These are phyloP conservation scores for Penicillium concentricum DNA, from an alignment of 2,329 filamentous ascomycete genomes.

Conservation along the genomic window DNA sequence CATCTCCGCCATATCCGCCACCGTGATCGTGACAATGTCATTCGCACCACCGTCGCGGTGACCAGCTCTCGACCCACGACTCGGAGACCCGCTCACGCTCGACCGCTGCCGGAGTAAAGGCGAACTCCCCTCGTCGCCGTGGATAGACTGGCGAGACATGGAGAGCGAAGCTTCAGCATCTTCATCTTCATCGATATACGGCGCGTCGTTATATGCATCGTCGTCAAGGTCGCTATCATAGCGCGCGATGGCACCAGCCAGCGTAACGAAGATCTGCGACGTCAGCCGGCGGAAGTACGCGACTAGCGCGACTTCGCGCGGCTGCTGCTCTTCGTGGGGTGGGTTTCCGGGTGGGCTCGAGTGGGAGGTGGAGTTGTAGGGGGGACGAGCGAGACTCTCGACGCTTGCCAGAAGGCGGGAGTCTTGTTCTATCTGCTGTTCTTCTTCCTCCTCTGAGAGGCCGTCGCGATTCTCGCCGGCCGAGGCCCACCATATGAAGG, in stretches of 20 bases:
- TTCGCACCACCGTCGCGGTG: slow-evolving; percentile 10
- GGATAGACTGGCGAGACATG: slow-evolving; percentile 25
- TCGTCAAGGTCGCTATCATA: slow-evolving; percentile 31
- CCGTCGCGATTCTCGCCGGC: slow-evolving; percentile 60
- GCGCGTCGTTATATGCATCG: slow-evolving; percentile 11
- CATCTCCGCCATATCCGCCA: slow-evolving; percentile 49
- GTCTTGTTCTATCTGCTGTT: slow-evolving; percentile 46
- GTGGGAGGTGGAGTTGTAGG: background rate
- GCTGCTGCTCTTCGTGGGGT: slow-evolving; percentile 33
- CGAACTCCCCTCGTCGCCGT: slow-evolving; percentile 28
- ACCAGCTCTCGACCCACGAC: background rate
- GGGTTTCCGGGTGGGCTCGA: slow-evolving; percentile 25
- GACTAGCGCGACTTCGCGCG: slow-evolving; percentile 48
- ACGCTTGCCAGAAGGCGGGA: slow-evolving; percentile 39
- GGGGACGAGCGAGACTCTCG: slow-evolving; percentile 33
- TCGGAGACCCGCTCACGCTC: slow-evolving; percentile 5
- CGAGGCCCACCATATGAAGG: slow-evolving; percentile 68
- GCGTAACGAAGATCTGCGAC: slow-evolving; percentile 45
- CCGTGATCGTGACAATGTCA: slow-evolving; percentile 38
- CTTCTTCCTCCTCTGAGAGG: slow-evolving; percentile 54
- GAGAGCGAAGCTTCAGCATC: slow-evolving; percentile 23
- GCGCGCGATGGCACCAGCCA: slow-evolving; percentile 45
- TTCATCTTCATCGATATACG: slow-evolving; percentile 27
- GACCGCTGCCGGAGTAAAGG: slow-evolving; percentile 27
- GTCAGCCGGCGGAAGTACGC: slow-evolving; percentile 52